Base-by-base conservation (phyloP, 345 rosid genomes). In the Citrus sp. region DNA sequence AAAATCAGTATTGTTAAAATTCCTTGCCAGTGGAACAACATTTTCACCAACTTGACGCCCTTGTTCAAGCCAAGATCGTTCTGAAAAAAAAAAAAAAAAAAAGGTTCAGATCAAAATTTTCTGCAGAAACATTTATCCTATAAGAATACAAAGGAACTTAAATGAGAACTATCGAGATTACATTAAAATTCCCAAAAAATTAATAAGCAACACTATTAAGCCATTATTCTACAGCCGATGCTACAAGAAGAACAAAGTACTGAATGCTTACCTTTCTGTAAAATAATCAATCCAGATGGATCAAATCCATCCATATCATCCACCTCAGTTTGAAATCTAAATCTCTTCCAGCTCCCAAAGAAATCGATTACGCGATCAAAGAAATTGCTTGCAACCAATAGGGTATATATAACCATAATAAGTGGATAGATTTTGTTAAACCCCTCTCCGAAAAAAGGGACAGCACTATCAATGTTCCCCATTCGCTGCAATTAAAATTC, bases 401-500 rank as follows among this genome's bases (percentile, higher is more conserved):
- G 72, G 54, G 99, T 94, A 88, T 93, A 97, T 60, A 92, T 79
- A 85, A 97, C 99, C 98, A 97, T 97, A 66, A 97, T 87, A 77
- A 97, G 98, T 24, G 99, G 99, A 86, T 94, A 97, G 49, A 97
- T 94, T 83, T 87, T 90, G 85, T 97, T 97, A 85, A 97, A 94
- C 27, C 86, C 92, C 74, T 86, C 77, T 68, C 99, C 98, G 75
- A 94, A 93, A 63, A 94, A 84, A 19, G 98, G 92, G 78, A 94
- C 93, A 55, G 96, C 93, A 42, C 85, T 87, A 85, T 94, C 96
- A 49, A 97, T 94, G 79, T 85, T 92, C 25, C 98, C 98, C 99
- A 94, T 97, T 78, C 92, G 90, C 99, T 97, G 97, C 86, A 92
- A 79, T 40, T 66, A 59, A 59, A 82, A 80, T 4, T 63, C 46